Evolutionary conservation across 1,284 basidiomycete species (phyloP).

Genomic region (Exobasidium cylindrosporum): DNA sequence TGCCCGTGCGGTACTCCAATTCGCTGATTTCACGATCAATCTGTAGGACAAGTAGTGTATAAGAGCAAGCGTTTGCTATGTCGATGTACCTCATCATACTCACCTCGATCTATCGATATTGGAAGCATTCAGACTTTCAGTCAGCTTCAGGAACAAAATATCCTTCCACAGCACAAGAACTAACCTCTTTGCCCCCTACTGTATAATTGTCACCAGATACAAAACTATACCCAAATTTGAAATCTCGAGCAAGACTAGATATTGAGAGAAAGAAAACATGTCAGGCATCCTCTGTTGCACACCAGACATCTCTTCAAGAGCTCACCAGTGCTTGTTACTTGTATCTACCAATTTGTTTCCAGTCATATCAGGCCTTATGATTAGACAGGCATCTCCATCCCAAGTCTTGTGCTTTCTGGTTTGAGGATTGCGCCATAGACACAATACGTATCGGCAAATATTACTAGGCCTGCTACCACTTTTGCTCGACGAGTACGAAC

Average conservation of each 20-base stretch:
- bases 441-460: constrained; percentile 9
- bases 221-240: background rate
- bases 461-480: background rate
- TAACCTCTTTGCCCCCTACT: background rate
- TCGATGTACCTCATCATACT: background rate
- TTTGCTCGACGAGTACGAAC: background rate
- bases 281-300: background rate
- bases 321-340: background rate
- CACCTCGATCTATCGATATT: background rate
- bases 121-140: no score
- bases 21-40: constrained; percentile 1
- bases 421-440: constrained; percentile 65
- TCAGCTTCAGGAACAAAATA: no score
- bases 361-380: constrained; percentile 28
- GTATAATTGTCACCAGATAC: background rate
- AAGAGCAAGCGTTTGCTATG: background rate
- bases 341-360: constrained; percentile 16
- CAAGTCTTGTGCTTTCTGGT: constrained; percentile 80
- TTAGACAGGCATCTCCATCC: constrained; percentile 63
- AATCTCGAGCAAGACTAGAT: background rate
- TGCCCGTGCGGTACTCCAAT: background rate
- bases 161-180: no score
- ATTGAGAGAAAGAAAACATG: no score
- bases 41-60: background rate
- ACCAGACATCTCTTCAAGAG: background rate